These are phyloP conservation scores for Crinitomyces ghanaensis DNA, from an alignment of 805 yeast species.

Conservation along the genomic window DNA sequence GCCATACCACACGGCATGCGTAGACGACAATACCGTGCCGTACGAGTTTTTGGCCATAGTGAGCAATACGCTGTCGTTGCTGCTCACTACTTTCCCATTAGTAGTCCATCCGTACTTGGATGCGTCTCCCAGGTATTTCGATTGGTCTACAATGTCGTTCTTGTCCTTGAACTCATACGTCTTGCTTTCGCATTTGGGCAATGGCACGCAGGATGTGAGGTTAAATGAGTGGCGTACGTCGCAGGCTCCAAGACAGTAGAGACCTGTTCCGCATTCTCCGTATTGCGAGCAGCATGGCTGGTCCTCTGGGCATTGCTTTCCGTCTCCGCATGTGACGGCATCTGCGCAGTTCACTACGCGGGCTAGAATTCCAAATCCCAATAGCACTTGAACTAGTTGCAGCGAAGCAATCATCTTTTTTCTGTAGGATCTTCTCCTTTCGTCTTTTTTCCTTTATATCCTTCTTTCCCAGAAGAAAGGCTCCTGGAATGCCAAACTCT, in stretches of 20 bases:
- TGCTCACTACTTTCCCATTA: slow-evolving; percentile 37
- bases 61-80: slow-evolving; percentile 45
- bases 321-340: slow-evolving; percentile 38
- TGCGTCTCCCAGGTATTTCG: slow-evolving; percentile 62
- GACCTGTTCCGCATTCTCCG: slow-evolving; percentile 73
- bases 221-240: slow-evolving; percentile 61
- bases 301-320: slow-evolving; percentile 56
- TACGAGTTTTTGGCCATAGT: slow-evolving; percentile 72
- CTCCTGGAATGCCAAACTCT: too few species aligned
- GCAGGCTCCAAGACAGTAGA: slow-evolving; percentile 78
- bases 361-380: background rate
- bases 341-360: slow-evolving; percentile 17
- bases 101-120: slow-evolving; percentile 59
- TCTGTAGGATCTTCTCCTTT: too few species aligned
- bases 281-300: slow-evolving; percentile 80
- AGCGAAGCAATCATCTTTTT: too few species aligned
- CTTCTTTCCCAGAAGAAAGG: too few species aligned
- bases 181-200: slow-evolving; percentile 55
- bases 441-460: too few species aligned
- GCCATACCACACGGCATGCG: slow-evolving; percentile 82
- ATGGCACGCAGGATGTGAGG: slow-evolving; percentile 67
- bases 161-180: slow-evolving; percentile 18
- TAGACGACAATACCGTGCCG: slow-evolving; percentile 74
- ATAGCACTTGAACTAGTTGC: too few species aligned
- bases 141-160: slow-evolving; percentile 25